Percentiles rank a stretch among this genome's conserved stretches.
phyloP scores from a whole-genome alignment of 305 asterid species.

The Fraxinus xanthoxyloides region DNA sequence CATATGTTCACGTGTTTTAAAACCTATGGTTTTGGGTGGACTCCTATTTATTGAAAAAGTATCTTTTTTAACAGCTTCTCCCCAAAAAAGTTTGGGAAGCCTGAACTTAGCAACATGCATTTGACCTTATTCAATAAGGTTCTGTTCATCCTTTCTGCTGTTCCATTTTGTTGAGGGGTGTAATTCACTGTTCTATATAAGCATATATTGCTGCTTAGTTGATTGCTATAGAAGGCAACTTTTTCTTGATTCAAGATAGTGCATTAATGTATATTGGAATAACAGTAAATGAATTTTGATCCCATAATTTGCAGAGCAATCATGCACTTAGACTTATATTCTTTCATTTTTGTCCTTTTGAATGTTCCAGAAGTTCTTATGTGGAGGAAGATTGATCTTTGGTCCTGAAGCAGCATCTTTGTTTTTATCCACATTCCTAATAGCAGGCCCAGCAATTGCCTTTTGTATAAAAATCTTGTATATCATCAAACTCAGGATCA shows the following conservation, averaged over 20 bases:
- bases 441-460: slow-evolving; percentile 55
- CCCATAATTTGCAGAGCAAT: neutral
- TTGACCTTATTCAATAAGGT: neutral
- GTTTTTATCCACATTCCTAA: slow-evolving; percentile 45
- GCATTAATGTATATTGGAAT: neutral
- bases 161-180: neutral
- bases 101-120: neutral
- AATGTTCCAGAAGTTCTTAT: slow-evolving; percentile 55
- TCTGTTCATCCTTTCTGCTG: neutral
- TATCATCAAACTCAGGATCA: slow-evolving; percentile 33
- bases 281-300: neutral
- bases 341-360: neutral
- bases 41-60: neutral
- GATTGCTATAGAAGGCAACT: neutral
- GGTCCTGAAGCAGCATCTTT: slow-evolving; percentile 71
- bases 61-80: neutral
- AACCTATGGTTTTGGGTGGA: neutral
- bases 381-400: slow-evolving; percentile 74
- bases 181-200: neutral
- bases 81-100: neutral
- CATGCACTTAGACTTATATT: neutral
- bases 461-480: slow-evolving; percentile 47
- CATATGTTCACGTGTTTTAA: neutral
- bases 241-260: neutral
- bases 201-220: neutral